Evolutionary conservation across 2,329 filamentous ascomycete genomes (phyloP).

Genomic region (Chaetomium strumarium): DNA sequence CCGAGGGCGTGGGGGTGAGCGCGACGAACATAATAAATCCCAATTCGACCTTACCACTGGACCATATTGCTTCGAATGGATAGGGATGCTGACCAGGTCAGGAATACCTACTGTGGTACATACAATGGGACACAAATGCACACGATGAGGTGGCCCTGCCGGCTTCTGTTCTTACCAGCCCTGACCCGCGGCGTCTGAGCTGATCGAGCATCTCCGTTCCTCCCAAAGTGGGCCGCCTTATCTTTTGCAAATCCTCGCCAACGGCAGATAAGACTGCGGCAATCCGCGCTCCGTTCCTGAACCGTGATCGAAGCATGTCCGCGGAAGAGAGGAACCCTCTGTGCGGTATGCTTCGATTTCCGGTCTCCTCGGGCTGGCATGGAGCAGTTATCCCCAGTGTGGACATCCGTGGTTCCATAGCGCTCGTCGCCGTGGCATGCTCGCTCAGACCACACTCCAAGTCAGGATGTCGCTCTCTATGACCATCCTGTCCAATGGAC

Average conservation of each 20-base stretch:
- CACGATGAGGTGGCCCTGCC: background rate
- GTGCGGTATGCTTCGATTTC: constrained; percentile 2
- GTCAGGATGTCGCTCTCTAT: too few relatives aligned
- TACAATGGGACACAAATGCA: too few relatives aligned
- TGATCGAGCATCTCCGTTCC: constrained; percentile 23
- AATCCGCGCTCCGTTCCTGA: constrained; percentile 9
- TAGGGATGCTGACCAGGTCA: too few relatives aligned
- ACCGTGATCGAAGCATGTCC: constrained; percentile 17
- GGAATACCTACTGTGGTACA: too few relatives aligned
- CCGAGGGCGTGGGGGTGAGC: too few relatives aligned
- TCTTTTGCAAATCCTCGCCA: constrained; percentile 21
- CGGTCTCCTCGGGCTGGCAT: constrained; percentile 5
- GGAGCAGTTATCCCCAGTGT: background rate
- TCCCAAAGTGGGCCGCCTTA: constrained; percentile 18
- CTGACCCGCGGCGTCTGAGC: background rate
- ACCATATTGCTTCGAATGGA: too few relatives aligned
- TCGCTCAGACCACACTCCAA: background rate
- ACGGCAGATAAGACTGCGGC: constrained; percentile 20
- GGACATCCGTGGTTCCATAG: too few relatives aligned
- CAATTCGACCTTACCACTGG: too few relatives aligned
- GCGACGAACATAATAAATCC: too few relatives aligned
- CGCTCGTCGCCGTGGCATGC: background rate
- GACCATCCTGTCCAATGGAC: background rate
- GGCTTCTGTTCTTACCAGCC: background rate
- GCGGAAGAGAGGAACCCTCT: constrained; percentile 14